Evolutionary conservation across 2,329 filamentous ascomycete genomes (phyloP).

Genomic region (Pseudogymnoascus sp.): DNA sequence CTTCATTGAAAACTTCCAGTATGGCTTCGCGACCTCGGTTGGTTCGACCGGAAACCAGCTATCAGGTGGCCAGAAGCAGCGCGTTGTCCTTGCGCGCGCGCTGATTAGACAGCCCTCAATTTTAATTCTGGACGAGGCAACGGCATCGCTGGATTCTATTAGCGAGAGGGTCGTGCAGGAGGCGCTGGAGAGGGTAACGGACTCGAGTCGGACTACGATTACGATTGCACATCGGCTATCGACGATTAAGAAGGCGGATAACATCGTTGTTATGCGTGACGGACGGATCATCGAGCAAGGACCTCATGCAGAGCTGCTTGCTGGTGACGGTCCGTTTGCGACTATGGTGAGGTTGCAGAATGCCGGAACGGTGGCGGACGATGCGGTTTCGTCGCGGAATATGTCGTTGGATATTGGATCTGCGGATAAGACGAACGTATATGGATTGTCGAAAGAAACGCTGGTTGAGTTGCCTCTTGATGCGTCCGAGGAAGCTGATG

Average conservation of each 20-base stretch:
- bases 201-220: conserved; percentile 30
- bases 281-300: conserved; percentile 33
- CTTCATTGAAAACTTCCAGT: conserved; percentile 46
- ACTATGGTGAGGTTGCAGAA: conserved; percentile 10
- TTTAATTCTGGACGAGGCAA: conserved; percentile 54
- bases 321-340: conserved; percentile 25
- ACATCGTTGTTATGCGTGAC: conserved; percentile 33
- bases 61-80: conserved; percentile 50
- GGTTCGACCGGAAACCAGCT: conserved; percentile 47
- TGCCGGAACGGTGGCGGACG: conserved; percentile 17
- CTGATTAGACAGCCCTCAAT: conserved; percentile 50
- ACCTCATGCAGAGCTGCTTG: conserved; percentile 26
- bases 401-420: not conserved
- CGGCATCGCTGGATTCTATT: conserved; percentile 50
- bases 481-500: conserved; percentile 33
- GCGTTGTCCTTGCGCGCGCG: conserved; percentile 50
- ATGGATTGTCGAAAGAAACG: conserved; percentile 12
- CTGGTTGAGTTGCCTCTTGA: conserved; percentile 15
- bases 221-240: conserved; percentile 35
- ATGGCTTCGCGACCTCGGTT: conserved; percentile 41
- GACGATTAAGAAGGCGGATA: conserved; percentile 32
- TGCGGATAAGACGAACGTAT: conserved; percentile 8
- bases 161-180: conserved; percentile 48
- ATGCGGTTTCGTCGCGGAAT: conserved; percentile 22
- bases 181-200: conserved; percentile 26